Evolutionary conservation across 1,139 yeast genomes (phyloP), one percentile per base, ranked within the genome.

Genomic region (Yamadazyma pseudoaaseri): DNA sequence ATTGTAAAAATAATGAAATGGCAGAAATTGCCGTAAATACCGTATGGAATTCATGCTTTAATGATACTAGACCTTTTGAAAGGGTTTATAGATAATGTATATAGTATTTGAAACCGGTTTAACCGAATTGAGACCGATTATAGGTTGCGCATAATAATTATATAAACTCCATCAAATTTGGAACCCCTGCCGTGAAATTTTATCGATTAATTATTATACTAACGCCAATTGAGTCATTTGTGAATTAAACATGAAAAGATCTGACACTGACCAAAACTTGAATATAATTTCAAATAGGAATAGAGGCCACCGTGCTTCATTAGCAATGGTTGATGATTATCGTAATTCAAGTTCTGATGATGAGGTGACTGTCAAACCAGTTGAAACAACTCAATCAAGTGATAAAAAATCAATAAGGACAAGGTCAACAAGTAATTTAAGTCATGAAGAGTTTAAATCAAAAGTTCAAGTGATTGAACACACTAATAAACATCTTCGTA

Each of bases 31-130:
- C 79, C 4, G 97, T 94, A 3, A 79, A 83, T 45, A 81, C 84
- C 41, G 97, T 92, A 8, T 92, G 95, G 83, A 85, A 82, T 43
- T 82, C 94, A 21, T 92, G 99, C 55, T 94, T 89, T 56, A 81
- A 81, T 51, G 98, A 92, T 55, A 92, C 98, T 2, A 70, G 99
- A 49, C 98, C 98, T 0, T 92, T 87, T 59, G 98, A 92, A 51
- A 81, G 87, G 51, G 89, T 90, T 20, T 90, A 86, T 54, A 67
- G 84, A 45, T 84, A 45, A 25, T 12, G 21, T 18, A 18, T 7
- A 18, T 18, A 18, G 21, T 18, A 18, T 18, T 18, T 18, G 10
- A 18, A 18, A 7, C n/a, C n/a, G n/a, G n/a, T n/a, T n/a, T n/a
- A n/a, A n/a, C n/a, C n/a, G n/a, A n/a, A n/a, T n/a, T n/a, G n/a